Evolutionary conservation across 208 protist genomes (phyloP).

Genomic region (Leishmania arabica): DNA sequence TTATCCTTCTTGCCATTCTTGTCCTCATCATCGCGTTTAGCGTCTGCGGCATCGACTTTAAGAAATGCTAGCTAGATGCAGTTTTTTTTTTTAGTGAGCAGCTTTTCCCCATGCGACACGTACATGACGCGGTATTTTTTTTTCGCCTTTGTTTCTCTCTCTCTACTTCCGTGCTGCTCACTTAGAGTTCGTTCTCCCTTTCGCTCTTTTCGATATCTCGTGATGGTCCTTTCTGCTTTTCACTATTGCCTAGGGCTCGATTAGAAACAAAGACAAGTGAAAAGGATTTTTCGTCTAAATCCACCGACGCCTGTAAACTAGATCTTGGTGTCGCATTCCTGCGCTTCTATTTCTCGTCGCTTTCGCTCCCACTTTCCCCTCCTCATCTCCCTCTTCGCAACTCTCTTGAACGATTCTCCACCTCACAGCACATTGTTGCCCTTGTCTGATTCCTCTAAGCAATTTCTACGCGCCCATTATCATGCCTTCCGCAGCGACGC

Average conservation of each 20-base stretch:
- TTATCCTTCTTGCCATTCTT: slow-evolving; percentile 56
- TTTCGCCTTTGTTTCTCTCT: neutral
- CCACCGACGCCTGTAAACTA: neutral
- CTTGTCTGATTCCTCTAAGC: neutral
- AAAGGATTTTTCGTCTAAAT: neutral
- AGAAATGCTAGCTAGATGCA: slow-evolving; percentile 46
- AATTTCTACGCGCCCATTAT: neutral
- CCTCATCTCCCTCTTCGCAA: neutral
- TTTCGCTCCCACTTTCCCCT: neutral
- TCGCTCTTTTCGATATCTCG: neutral
- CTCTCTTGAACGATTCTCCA: neutral
- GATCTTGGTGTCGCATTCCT: neutral
- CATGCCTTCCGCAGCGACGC: slow-evolving; percentile 24
- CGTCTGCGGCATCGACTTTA: slow-evolving; percentile 71
- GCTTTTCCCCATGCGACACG: neutral
- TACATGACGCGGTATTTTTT: neutral
- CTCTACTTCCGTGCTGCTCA: neutral
- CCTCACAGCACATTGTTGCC: neutral
- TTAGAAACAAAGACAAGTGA: neutral
- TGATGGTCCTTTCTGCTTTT: neutral
- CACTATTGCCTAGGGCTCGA: neutral
- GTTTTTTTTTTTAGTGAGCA: slow-evolving; percentile 2
- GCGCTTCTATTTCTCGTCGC: neutral
- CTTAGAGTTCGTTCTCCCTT: neutral
- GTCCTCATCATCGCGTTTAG: slow-evolving; percentile 63